Evolutionary conservation across 2,329 filamentous ascomycete species (phyloP), one percentile per base, ranked within the genome.

Genomic region (Leptodontidium sp.): DNA sequence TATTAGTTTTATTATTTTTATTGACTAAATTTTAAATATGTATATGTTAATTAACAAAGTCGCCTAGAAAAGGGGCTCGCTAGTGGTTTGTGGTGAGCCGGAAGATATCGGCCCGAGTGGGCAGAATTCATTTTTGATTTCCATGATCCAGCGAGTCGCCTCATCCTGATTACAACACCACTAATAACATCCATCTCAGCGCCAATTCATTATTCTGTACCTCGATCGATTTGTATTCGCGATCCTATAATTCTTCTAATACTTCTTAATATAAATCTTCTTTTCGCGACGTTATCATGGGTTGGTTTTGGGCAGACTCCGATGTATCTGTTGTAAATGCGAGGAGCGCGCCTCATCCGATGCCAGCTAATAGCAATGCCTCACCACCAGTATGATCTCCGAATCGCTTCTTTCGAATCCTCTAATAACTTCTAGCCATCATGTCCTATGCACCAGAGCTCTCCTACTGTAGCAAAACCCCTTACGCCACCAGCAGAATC

Each of bases 371-470:
- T 63, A 66, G 63, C 64, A 71, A 66, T 65, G 66, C 57, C 9
- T 67, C 63, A 26, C 77, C 77, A 64, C 77, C 77, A 38, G 77
- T 78, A 73, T 61, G 73, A 65, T 1, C 14, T 24, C 4, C 6
- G 45, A 26, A 43, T 43, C 45, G 29, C 8, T 17, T 24, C 21
- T 4, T 11, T 21, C 50, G 7, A 43, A 26, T 12, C 17, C 64
- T 50, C 74, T 75, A 67, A 75, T 53, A 52, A 9, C 17, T 8
- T 45, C 14, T 58, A 91, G 89, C 87, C 89, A 76, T 84, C 83
- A 82, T 93, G 90, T 77, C 90, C 90, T 17, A 92, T 92, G 89
- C 89, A 92, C 79, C 84, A 87, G 79, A 61, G 70, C 79, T 57
- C 71, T 74, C 70, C 74, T 66, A 78, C 65, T 71, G 73, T 76